A percentile compares a stretch with the other conserved stretches of the same genome.
Conservation (phyloP, 768 basidiomycete genomes). For the Tephrocybe sp. region DNA sequence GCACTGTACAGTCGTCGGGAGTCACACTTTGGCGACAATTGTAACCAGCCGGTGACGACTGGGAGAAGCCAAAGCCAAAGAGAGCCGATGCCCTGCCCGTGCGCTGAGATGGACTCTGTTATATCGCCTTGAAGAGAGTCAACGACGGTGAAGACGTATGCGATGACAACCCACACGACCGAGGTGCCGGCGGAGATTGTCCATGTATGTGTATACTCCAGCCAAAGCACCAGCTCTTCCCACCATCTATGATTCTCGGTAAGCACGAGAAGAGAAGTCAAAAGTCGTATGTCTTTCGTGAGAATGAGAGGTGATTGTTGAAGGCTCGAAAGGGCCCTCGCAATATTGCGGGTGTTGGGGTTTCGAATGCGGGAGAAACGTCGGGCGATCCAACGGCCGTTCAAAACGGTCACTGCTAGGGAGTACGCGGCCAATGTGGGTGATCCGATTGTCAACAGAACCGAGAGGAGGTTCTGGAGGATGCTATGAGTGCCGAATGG, state of each 20-base stretch:
- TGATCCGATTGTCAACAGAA: slow-evolving; percentile 38
- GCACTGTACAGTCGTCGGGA: slow-evolving; percentile 27
- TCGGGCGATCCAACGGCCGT: slow-evolving; percentile 31
- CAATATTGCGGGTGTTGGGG: slow-evolving; percentile 25
- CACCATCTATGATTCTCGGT: slow-evolving; percentile 39
- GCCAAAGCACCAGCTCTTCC: slow-evolving; percentile 24
- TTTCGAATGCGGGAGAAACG: slow-evolving; percentile 22
- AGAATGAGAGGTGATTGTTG: slow-evolving; percentile 38
- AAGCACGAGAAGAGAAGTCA: slow-evolving; percentile 36
- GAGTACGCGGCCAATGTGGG: slow-evolving; percentile 41
- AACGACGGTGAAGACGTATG: slow-evolving; percentile 34
- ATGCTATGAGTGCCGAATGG: slow-evolving; percentile 35
- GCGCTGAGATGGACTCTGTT: slow-evolving; percentile 21
- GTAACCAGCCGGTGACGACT: slow-evolving; percentile 34
- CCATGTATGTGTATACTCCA: slow-evolving; percentile 39
- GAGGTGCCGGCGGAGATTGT: slow-evolving; percentile 36
- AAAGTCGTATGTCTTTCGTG: slow-evolving; percentile 17
- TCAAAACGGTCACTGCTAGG: slow-evolving; percentile 28
- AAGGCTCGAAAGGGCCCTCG: slow-evolving; percentile 30
- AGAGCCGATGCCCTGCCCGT: slow-evolving; percentile 36
- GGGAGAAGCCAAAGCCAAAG: slow-evolving; percentile 37
- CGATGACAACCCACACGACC: slow-evolving; percentile 39
- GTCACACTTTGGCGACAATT: slow-evolving; percentile 39
- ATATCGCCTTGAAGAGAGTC: slow-evolving; percentile 23
- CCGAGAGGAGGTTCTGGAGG: slow-evolving; percentile 33